Evolutionary conservation across 345 rosid species (phyloP).

Genomic region (Chamaenerion angustifolium): DNA sequence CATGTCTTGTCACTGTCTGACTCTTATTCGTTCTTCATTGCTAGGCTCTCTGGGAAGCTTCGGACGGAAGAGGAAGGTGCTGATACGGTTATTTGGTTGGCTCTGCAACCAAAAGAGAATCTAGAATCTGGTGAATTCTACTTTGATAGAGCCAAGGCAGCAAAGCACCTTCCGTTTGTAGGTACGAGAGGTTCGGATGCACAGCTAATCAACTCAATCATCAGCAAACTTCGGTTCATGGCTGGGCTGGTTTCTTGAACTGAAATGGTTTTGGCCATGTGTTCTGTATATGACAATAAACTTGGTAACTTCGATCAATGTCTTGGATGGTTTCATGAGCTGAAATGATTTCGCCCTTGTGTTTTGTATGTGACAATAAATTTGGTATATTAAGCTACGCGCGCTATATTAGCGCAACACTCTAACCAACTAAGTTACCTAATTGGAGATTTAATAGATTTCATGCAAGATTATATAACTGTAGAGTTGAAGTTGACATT

Average conservation of each 20-base stretch:
- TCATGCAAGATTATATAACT: no score
- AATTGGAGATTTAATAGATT: no score
- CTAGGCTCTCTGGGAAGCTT: constrained; percentile 64
- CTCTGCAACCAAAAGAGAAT: constrained; percentile 69
- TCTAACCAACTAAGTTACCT: no score
- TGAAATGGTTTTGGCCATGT: not conserved
- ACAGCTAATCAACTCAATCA: constrained; percentile 28
- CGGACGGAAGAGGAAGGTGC: constrained; percentile 80
- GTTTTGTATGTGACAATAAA: no score
- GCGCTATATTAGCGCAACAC: no score
- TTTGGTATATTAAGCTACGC: no score
- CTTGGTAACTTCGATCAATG: no score
- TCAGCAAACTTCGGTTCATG: constrained; percentile 34
- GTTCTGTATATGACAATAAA: not conserved
- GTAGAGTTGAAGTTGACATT: no score
- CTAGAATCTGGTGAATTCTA: constrained; percentile 63
- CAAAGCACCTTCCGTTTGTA: constrained; percentile 56
- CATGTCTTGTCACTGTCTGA: not conserved
- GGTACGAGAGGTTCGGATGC: constrained; percentile 49
- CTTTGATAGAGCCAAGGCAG: constrained; percentile 74
- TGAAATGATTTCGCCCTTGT: no score
- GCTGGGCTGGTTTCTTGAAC: constrained; percentile 14
- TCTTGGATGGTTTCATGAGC: no score
- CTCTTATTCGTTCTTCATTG: not conserved
- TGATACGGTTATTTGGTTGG: constrained; percentile 71